Conservation (phyloP, 805 yeast species). For the Suhomyces kilbournensis region DNA sequence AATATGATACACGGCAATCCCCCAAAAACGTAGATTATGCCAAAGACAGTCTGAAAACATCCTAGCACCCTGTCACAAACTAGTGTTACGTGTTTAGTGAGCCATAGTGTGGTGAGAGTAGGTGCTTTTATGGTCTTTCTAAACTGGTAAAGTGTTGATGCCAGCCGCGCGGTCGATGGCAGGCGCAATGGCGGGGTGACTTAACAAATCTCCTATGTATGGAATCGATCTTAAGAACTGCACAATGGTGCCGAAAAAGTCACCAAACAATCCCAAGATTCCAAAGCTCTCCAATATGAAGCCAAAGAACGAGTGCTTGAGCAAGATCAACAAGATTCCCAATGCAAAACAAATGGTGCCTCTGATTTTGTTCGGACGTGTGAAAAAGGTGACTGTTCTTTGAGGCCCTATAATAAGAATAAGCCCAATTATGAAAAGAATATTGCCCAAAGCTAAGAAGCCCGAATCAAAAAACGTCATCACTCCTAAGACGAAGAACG, state of each 20-base stretch:
- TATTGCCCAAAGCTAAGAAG: constrained; percentile 84
- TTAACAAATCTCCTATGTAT: constrained; percentile 76
- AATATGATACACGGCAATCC: not conserved
- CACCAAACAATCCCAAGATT: constrained; percentile 87
- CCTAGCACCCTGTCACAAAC: not conserved
- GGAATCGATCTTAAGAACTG: constrained; percentile 88
- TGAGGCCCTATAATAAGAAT: constrained; percentile 84
- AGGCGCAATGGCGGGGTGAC: constrained; percentile 83
- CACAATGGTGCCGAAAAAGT: constrained; percentile 85
- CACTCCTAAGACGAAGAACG: constrained; percentile 78
- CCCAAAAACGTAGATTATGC: not conserved
- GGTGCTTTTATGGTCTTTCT: constrained; percentile 1
- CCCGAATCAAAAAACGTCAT: constrained; percentile 86
- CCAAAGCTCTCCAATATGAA: constrained; percentile 84
- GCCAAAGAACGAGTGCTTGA: constrained; percentile 78
- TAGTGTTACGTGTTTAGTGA: no score
- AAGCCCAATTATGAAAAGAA: constrained; percentile 76
- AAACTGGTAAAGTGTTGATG: constrained; percentile 40
- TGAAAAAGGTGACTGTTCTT: constrained; percentile 76
- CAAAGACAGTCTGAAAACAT: not conserved
- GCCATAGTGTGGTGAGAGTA: not conserved
- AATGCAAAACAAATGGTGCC: constrained; percentile 76
- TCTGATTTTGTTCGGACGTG: constrained; percentile 81
- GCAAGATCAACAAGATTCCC: constrained; percentile 74
- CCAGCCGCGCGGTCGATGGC: constrained; percentile 44